Base-by-base conservation (phyloP, 129 eudicot species). In the Flaveria brownii region DNA sequence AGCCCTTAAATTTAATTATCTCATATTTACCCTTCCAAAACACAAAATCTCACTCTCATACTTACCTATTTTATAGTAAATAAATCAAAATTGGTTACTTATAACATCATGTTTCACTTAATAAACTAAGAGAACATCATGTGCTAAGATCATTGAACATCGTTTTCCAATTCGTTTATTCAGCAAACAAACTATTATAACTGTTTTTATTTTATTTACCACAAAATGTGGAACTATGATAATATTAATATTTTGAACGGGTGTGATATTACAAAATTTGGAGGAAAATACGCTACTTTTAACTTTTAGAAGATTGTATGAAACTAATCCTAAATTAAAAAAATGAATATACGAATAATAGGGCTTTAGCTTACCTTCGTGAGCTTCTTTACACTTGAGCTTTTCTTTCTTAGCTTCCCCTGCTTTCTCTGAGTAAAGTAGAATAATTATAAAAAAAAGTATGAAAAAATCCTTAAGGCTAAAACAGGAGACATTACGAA, bases 381-480 rank as follows among this genome's bases (percentile, higher is more conserved):
- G 54, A 17, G 49, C 66, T 68, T 80, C 73, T 81, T 63, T 83
- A 50, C 71, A 74, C 60, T 74, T 83, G 72, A 73, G 74, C 16
- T 63, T 75, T 56, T 84, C 87, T 77, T 87, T 87, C 71, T 75
- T 81, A 49, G 36, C 78, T 22, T 76, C 41, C 45, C 71, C 87
- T 66, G 73, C 47, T 78, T 78, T 78, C 36, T 78, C 82, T 66
- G 10, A 42, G 39, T 22, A 28, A 70, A 23, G 59, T 39, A 52
- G 20, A 52, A 61, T 20, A 59, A 33, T 63, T 2, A 52, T 14
- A 66, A 70, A 46, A 67, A 46, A 61, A 42, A 55, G 67, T 61
- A 26, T 61, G 10, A 36, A 42, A 10, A 30, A 61, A 26, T 36
- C 30, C 22, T 64, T 60, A 17, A 54, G 62, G 57, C 75, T 70